Percentiles rank a stretch among this genome's conserved stretches.
Conservation (phyloP, 306 rosid genomes). For the Ziziphus jujuba region DNA sequence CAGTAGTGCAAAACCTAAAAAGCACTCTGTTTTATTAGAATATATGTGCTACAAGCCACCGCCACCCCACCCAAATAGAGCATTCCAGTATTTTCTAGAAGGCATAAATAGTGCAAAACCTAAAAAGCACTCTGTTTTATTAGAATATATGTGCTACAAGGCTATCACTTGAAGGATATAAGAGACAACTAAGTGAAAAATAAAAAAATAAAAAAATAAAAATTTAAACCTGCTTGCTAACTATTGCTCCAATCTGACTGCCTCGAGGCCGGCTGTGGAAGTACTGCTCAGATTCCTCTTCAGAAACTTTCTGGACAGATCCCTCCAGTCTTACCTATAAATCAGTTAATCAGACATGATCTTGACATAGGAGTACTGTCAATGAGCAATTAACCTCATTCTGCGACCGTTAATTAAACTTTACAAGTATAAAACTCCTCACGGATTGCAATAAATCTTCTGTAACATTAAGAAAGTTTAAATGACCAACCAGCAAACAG, state of each 20-base stretch:
- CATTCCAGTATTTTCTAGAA: too few relatives aligned
- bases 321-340: conserved; percentile 90
- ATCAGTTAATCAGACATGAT: conserved; percentile 6
- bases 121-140: not conserved
- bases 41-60: not conserved
- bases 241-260: conserved; percentile 96
- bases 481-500: too few relatives aligned
- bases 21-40: not conserved
- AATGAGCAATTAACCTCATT: conserved; percentile 2
- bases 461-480: not conserved
- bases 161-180: conserved; percentile 9
- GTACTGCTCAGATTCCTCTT: conserved; percentile 84
- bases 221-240: conserved; percentile 82
- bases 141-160: not conserved
- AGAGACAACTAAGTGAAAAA: not conserved
- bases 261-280: conserved; percentile 97
- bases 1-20: conserved; percentile 2
- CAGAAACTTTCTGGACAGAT: conserved; percentile 76
- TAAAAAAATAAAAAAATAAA: not conserved
- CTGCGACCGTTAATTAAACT: conserved; percentile 7
- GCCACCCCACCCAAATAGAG: too few relatives aligned
- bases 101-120: not conserved
- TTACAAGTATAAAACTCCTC: not conserved
- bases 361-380: conserved; percentile 22
- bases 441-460: not conserved